Evolutionary conservation across 108 stramenopile genomes (phyloP), one percentile per base, ranked within the genome.

Genomic region (Stephanodiscus triporus): DNA sequence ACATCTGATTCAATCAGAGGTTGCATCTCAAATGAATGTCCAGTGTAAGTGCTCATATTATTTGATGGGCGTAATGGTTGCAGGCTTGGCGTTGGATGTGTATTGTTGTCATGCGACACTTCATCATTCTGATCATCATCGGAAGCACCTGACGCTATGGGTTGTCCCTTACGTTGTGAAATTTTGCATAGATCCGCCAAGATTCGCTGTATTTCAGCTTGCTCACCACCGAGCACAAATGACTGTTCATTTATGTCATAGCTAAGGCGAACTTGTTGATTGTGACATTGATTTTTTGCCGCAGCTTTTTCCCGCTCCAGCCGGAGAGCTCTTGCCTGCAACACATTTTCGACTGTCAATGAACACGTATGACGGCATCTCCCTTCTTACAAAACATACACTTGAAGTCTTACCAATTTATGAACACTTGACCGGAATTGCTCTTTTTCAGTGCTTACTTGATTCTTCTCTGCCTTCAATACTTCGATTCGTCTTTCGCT

Each of bases 381-480:
- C 14, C 6, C 19, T 51, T 16, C 32, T 14, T 26, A n/a, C 30
- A 48, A 49, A 16, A 13, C n/a, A 14, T 55, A 48, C n/a, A 10
- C n/a, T n/a, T n/a, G n/a, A 22, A 9, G 7, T 17, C 78, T 63
- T 26, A 72, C 78, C 67, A 81, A 40, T 60, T 66, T 77, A 51
- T 77, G 76, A 23, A 84, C 80, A 62, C 68, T 77, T 50, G 80
- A 48, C 9, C 84, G 77, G 58, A 80, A 76, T 48, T 81, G 75
- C 43, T 84, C 84, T 43, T 84, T 84, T 38, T 81, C 84, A 17
- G 73, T 27, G 14, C 59, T 22, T 14, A 73, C 55, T 32, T 61
- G 43, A 45, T 72, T 67, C 58, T 69, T 81, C 68, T 84, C 80
- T 0, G 62, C 63, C 40, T 73, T 76, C 6, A 70, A 37, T 32